Evolutionary conservation across 768 basidiomycete species (phyloP).

Genomic region (Artomyces pyxidatus): DNA sequence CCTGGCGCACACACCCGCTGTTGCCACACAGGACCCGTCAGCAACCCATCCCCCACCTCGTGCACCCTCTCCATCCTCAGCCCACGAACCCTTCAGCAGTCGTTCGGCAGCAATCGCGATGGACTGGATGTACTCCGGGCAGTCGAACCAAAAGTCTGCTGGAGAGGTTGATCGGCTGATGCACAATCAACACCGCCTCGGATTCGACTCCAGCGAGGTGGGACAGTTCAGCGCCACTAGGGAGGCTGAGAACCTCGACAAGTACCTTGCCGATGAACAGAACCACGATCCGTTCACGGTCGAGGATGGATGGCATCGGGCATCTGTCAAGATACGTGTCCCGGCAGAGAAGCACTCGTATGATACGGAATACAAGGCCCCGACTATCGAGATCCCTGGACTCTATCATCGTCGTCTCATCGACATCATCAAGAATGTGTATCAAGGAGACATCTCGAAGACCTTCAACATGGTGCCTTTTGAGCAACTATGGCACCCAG

Average conservation of each 20-base stretch:
- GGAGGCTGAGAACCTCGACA: not conserved
- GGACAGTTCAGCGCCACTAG: not conserved
- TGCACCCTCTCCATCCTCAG: not conserved
- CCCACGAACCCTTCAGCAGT: not conserved
- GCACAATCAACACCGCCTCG: not conserved
- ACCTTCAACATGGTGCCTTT: conserved; percentile 23
- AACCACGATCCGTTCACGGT: not conserved
- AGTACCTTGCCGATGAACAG: not conserved
- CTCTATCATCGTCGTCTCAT: not conserved
- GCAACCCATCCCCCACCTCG: not conserved
- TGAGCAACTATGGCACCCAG: conserved; percentile 20
- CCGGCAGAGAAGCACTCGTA: not conserved
- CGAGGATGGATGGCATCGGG: not conserved
- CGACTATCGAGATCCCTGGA: not conserved
- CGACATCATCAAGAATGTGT: not conserved
- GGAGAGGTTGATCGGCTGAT: not conserved
- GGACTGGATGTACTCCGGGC: not conserved
- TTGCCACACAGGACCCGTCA: not conserved
- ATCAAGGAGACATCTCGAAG: not conserved
- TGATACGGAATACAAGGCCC: not conserved
- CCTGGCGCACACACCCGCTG: not conserved
- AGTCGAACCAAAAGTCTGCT: not conserved
- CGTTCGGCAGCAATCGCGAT: not conserved
- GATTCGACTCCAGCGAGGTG: not conserved
- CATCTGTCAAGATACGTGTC: not conserved